phyloP scores from a whole-genome alignment of 108 stramenopile genomes.

The Nitzschia sp. region DNA sequence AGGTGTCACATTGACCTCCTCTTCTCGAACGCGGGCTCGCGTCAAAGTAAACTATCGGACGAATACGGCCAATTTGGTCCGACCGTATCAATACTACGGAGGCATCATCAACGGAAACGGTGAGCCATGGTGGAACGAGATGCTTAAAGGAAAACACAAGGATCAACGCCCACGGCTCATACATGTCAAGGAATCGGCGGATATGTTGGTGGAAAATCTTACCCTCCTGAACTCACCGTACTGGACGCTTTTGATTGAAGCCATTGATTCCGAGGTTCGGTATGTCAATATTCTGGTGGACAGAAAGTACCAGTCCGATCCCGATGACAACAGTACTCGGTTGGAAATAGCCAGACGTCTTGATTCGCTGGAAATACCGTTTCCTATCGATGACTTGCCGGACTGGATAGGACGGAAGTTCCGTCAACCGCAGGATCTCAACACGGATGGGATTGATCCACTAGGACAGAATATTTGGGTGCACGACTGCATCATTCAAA shows the following conservation, averaged over 20 bases:
- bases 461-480: conserved; percentile 44
- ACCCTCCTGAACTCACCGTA: conserved; percentile 36
- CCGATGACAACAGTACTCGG: not conserved
- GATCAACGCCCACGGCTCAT: conserved; percentile 32
- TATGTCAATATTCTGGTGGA: conserved; percentile 40
- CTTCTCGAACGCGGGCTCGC: not conserved
- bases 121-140: conserved; percentile 38
- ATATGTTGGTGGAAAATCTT: conserved; percentile 38
- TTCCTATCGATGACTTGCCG: conserved; percentile 28
- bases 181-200: conserved; percentile 20
- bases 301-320: conserved; percentile 27
- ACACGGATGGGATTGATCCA: conserved; percentile 52
- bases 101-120: conserved; percentile 41
- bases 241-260: conserved; percentile 38
- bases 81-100: not conserved
- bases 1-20: conserved; percentile 22
- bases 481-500: conserved; percentile 47
- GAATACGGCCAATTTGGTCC: conserved; percentile 11
- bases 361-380: conserved; percentile 17
- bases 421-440: conserved; percentile 36
- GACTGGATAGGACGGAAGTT: conserved; percentile 35
- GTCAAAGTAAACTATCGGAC: conserved; percentile 8
- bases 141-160: conserved; percentile 10
- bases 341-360: conserved; percentile 3
- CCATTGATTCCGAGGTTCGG: conserved; percentile 32